Conservation (phyloP, 2,329 filamentous ascomycete genomes). For the Penicillium expansum region DNA sequence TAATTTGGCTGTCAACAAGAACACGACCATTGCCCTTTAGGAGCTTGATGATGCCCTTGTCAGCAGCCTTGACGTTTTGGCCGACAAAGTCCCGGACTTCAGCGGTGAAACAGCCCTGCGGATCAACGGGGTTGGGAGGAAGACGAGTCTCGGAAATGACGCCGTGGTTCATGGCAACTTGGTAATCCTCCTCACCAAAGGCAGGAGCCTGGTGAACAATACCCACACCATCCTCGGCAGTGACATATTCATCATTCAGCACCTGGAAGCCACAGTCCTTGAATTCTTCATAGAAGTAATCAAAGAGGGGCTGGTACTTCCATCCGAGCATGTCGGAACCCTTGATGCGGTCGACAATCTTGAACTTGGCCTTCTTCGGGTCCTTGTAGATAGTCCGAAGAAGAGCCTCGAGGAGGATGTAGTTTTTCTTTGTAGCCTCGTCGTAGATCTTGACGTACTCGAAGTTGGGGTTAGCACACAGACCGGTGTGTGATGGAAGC, state of each 20-base stretch:
- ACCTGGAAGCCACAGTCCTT: constrained; percentile 81
- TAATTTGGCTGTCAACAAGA: constrained; percentile 81
- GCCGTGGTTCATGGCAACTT: constrained; percentile 70
- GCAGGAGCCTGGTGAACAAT: constrained; percentile 92
- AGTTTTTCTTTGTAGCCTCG: constrained; percentile 76
- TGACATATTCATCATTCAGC: constrained; percentile 80
- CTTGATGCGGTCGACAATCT: constrained; percentile 73
- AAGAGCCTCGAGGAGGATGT: constrained; percentile 78
- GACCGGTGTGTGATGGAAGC: constrained; percentile 72
- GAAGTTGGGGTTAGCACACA: constrained; percentile 76
- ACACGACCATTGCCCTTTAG: constrained; percentile 74
- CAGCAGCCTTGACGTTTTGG: constrained; percentile 85
- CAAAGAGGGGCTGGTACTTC: constrained; percentile 85
- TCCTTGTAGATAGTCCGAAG: constrained; percentile 87
- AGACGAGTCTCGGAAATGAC: constrained; percentile 72
- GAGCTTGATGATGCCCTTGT: constrained; percentile 89
- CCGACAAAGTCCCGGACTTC: constrained; percentile 79
- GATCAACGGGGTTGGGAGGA: constrained; percentile 90
- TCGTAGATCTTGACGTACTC: constrained; percentile 87
- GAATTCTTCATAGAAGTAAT: constrained; percentile 87
- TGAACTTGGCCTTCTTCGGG: constrained; percentile 91
- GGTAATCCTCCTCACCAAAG: constrained; percentile 96
- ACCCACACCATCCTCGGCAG: constrained; percentile 83
- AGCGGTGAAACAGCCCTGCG: constrained; percentile 73
- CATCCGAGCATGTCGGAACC: constrained; percentile 83